Conservation (phyloP, 2,329 filamentous ascomycete species). For the Stachybotrys echinatus region DNA sequence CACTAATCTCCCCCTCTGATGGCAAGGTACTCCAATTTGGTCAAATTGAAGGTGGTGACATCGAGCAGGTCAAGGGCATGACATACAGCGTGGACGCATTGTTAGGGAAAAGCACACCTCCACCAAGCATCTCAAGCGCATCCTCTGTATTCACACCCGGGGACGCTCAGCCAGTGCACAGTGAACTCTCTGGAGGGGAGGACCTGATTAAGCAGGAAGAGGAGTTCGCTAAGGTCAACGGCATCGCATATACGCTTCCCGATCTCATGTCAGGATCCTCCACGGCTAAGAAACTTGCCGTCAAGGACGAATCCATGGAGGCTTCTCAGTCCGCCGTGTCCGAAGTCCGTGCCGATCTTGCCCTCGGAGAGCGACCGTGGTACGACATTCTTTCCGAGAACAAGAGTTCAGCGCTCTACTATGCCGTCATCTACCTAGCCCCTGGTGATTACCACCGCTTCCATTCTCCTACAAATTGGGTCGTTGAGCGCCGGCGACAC, state of each 20-base stretch:
- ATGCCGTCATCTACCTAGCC: constrained; percentile 91
- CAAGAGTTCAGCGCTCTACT: constrained; percentile 74
- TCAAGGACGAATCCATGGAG: constrained; percentile 68
- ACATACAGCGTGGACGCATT: constrained; percentile 95
- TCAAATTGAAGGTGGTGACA: constrained; percentile 84
- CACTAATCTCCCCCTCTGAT: constrained; percentile 83
- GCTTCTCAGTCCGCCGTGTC: constrained; percentile 65
- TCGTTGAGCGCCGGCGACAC: constrained; percentile 90
- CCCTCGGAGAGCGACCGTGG: constrained; percentile 65
- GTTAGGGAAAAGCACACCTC: constrained; percentile 62
- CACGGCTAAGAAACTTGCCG: constrained; percentile 39
- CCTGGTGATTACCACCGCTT: constrained; percentile 98
- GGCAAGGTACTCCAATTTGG: constrained; percentile 90
- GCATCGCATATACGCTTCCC: constrained; percentile 90
- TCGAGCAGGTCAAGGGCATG: constrained; percentile 98
- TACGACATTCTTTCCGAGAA: constrained; percentile 59
- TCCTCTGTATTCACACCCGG: constrained; percentile 15
- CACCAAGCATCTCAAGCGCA: constrained; percentile 45
- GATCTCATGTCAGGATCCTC: constrained; percentile 73
- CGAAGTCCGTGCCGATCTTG: constrained; percentile 79
- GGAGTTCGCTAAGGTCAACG: constrained; percentile 91
- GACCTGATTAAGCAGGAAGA: constrained; percentile 75
- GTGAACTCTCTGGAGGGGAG: constrained; percentile 41
- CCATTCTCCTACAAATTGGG: constrained; percentile 93
- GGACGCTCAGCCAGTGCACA: constrained; percentile 13